Evolutionary conservation across 2,329 filamentous ascomycete genomes (phyloP), one percentile per base, ranked within the genome.

Genomic region (Aspergillus fumigatus): DNA sequence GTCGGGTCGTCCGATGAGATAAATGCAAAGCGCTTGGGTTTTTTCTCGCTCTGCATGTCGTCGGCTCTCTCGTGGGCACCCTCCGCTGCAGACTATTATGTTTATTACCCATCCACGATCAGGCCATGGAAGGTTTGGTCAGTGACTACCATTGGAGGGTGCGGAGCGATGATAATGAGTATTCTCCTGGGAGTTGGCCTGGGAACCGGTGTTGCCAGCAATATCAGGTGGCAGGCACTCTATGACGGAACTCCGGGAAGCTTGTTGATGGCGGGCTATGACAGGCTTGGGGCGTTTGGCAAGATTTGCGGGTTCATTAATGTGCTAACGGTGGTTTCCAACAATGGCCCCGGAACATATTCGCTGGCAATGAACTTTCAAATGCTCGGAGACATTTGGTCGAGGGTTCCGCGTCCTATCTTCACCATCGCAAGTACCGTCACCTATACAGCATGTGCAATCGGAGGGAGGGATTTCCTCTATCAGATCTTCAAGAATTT

Each of bases 401-500:
- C 71, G 54, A 69, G 61, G 29, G 62, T 79, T 4, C 77, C 78
- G 0, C 75, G 75, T 8, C 75, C 74, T 26, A 56, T 79, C 23
- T 80, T 75, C 62, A 76, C 75, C 4, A 70, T 75, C 23, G 60
- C 76, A 52, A 72, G 70, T 40, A 76, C 74, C 4, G 51, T 74
- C 35, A 68, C 78, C 17, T 76, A 79, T 60, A 67, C 75, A 4
- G 70, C 73, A 26, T 79, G 75, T 58, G 76, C 75, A 4, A 71
- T 78, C 52, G 77, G 73, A 3, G 77, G 77, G 0, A 72, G 75
- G 1, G 71, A 78, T 51, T 68, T 71, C 43, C 65, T 80, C 1
- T 79, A 76, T 59, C 67, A 73, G 32, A 73, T 79, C 45, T 78
- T 79, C 59, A 68, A 75, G 52, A 73, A 76, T 54, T 77, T 79